phyloP scores from a whole-genome alignment of 768 basidiomycete species.

The Boletus vermiculosoides region DNA sequence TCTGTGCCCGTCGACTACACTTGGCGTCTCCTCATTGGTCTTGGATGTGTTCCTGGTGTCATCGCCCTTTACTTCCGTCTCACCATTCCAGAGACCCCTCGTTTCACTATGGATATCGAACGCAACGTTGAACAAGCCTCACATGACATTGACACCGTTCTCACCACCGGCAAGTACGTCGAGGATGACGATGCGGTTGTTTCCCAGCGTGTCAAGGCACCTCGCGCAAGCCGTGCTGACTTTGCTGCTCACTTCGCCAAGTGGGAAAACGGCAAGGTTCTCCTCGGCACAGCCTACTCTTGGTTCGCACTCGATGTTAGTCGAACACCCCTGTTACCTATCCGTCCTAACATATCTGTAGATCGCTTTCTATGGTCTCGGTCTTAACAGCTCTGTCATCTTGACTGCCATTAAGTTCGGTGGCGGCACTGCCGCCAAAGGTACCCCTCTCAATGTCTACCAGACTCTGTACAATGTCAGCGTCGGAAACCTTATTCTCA shows the following conservation, averaged over 20 bases:
- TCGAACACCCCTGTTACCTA: constrained; percentile 3
- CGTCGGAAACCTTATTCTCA: constrained; percentile 74
- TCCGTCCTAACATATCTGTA: constrained; percentile 26
- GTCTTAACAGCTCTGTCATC: constrained; percentile 79
- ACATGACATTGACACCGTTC: constrained; percentile 68
- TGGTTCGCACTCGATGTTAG: constrained; percentile 88
- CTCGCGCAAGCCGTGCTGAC: constrained; percentile 66
- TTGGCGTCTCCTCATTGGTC: constrained; percentile 88
- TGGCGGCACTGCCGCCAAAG: constrained; percentile 28
- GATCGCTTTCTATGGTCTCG: constrained; percentile 88
- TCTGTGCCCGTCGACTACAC: constrained; percentile 62
- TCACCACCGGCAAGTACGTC: constrained; percentile 46
- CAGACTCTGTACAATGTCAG: constrained; percentile 60
- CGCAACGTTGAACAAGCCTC: constrained; percentile 73
- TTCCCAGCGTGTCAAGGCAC: constrained; percentile 58
- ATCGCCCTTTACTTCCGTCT: constrained; percentile 90
- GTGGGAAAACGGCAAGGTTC: constrained; percentile 77
- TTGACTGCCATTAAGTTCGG: constrained; percentile 71
- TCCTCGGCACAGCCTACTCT: constrained; percentile 75
- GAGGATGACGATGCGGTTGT: constrained; percentile 52
- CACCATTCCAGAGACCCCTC: constrained; percentile 90
- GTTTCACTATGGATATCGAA: constrained; percentile 91
- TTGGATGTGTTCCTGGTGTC: constrained; percentile 79
- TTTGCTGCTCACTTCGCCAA: constrained; percentile 67
- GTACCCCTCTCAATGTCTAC: constrained; percentile 45